A percentile compares a stretch with the other conserved stretches of the same genome.
phyloP scores from a whole-genome alignment of 352 stramenopile genomes.

The Phytophthora sansomeana region DNA sequence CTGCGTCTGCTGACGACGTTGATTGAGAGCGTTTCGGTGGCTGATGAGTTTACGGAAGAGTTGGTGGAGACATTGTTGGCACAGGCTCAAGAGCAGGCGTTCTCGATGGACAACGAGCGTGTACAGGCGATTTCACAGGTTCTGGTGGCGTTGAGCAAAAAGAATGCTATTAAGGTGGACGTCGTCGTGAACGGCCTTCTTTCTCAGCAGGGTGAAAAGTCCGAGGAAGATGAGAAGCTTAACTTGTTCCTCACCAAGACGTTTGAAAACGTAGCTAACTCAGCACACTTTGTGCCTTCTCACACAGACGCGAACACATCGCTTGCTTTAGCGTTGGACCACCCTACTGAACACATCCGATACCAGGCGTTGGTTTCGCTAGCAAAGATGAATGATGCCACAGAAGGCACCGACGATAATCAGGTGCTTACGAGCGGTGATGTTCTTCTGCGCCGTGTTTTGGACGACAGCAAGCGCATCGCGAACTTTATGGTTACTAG shows the following conservation, averaged over 20 bases:
- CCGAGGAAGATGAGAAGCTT: conserved; percentile 62
- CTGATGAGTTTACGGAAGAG: conserved; percentile 60
- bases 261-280: conserved; percentile 78
- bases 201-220: conserved; percentile 40
- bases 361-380: conserved; percentile 76
- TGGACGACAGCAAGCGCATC: conserved; percentile 82
- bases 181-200: conserved; percentile 42
- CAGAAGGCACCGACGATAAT: conserved; percentile 25
- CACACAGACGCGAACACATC: conserved; percentile 74
- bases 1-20: conserved; percentile 52
- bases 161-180: conserved; percentile 68
- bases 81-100: conserved; percentile 52
- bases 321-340: conserved; percentile 78
- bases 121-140: conserved; percentile 56
- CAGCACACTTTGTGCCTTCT: conserved; percentile 77
- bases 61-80: conserved; percentile 57
- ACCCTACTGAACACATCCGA: conserved; percentile 78
- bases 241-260: conserved; percentile 70
- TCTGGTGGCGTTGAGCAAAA: conserved; percentile 65
- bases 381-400: conserved; percentile 57
- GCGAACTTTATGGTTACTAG: conserved; percentile 64
- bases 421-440: conserved; percentile 58
- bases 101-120: conserved; percentile 42
- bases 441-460: conserved; percentile 72
- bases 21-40: conserved; percentile 46